phyloP scores from a whole-genome alignment of 2,329 filamentous ascomycete genomes.

The Fusarium sp. region DNA sequence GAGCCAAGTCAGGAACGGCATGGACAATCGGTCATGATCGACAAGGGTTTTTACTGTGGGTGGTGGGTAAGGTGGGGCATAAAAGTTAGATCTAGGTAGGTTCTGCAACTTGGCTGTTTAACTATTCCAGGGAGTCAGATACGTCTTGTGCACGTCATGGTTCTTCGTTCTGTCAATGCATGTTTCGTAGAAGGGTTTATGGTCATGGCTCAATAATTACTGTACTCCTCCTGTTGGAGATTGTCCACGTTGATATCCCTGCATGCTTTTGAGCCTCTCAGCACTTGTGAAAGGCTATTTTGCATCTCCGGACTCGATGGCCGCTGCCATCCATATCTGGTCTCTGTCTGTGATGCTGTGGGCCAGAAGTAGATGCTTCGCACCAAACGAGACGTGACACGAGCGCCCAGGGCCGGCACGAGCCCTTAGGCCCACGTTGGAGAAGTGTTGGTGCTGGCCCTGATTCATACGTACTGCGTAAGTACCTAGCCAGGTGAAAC shows the following conservation, averaged over 20 bases:
- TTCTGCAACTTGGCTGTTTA: background rate
- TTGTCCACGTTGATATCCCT: constrained; percentile 8
- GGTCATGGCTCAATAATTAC: background rate
- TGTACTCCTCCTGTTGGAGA: constrained; percentile 3
- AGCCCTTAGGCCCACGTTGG: constrained; percentile 30
- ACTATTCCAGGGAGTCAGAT: constrained; percentile 19
- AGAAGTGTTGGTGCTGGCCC: constrained; percentile 17
- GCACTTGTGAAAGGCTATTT: constrained; percentile 31
- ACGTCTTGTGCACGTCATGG: constrained; percentile 38
- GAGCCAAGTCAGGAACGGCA: constrained; percentile 48
- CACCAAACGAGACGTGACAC: constrained; percentile 35
- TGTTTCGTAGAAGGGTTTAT: constrained; percentile 10
- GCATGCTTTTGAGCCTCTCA: constrained; percentile 23
- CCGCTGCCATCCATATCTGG: constrained; percentile 8
- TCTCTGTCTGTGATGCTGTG: constrained; percentile 9
- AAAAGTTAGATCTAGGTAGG: constrained; percentile 27
- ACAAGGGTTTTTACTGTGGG: constrained; percentile 41
- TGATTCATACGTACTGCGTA: too few species aligned
- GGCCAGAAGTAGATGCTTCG: constrained; percentile 26
- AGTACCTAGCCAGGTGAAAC: background rate
- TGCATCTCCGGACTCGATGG: constrained; percentile 13
- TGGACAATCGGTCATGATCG: constrained; percentile 46
- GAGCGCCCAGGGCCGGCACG: constrained; percentile 37
- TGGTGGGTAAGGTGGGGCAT: constrained; percentile 28
- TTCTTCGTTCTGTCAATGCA: constrained; percentile 27